phyloP scores from a whole-genome alignment of 495 filamentous ascomycete species.

The Bacidia gigantensis region DNA sequence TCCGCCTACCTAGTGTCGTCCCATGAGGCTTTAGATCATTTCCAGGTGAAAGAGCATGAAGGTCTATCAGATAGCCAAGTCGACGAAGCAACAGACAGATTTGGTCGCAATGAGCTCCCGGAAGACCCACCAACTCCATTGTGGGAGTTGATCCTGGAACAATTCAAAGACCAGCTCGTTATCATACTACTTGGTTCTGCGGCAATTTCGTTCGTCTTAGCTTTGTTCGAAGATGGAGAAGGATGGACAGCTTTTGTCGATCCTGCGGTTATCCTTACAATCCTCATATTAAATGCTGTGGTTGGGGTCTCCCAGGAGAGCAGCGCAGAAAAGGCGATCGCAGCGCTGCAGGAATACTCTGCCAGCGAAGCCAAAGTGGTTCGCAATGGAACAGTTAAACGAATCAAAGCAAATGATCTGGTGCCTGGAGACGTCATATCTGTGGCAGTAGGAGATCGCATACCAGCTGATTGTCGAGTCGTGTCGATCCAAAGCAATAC shows the following conservation, averaged over 20 bases:
- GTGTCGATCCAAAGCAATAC: slow-evolving; percentile 90
- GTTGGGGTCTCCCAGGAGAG: slow-evolving; percentile 98
- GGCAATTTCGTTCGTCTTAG: slow-evolving; percentile 85
- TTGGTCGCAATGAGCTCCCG: slow-evolving; percentile 81
- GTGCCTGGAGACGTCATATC: slow-evolving; percentile 91
- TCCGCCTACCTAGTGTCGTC: slow-evolving; percentile 57
- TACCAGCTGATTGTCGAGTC: slow-evolving; percentile 93
- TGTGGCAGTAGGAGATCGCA: slow-evolving; percentile 79
- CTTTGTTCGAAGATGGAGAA: slow-evolving; percentile 82
- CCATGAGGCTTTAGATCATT: slow-evolving; percentile 55
- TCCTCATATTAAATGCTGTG: slow-evolving; percentile 89
- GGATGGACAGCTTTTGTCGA: slow-evolving; percentile 99
- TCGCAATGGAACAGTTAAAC: slow-evolving; percentile 58
- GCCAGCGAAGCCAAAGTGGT: slow-evolving; percentile 94
- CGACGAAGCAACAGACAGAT: slow-evolving; percentile 42
- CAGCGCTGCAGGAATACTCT: slow-evolving; percentile 96
- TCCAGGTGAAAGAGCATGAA: slow-evolving; percentile 48
- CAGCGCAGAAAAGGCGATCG: slow-evolving; percentile 96
- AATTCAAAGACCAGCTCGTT: slow-evolving; percentile 98
- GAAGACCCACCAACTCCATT: slow-evolving; percentile 96
- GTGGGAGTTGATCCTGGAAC: slow-evolving; percentile 92
- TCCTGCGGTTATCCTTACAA: slow-evolving; percentile 94
- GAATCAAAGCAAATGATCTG: slow-evolving; percentile 84
- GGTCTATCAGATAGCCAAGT: slow-evolving; percentile 64
- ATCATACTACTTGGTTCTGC: slow-evolving; percentile 90